A percentile compares a stretch with the other conserved stretches of the same genome.
phyloP scores from a whole-genome alignment of 805 yeast species.

The Lachancea lanzarotensis region DNA sequence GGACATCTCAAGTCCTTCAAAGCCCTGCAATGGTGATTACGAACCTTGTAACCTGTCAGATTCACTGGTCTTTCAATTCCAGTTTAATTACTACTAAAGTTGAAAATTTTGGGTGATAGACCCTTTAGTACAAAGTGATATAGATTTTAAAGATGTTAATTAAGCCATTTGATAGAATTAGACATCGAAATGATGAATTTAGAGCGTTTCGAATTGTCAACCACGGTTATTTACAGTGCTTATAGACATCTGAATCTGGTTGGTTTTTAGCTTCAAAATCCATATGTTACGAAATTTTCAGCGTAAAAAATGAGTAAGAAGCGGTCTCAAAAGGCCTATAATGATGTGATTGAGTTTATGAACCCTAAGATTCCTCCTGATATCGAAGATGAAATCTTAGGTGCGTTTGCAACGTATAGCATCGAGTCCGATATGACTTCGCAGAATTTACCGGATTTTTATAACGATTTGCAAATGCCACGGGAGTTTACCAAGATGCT shows the following conservation, averaged over 20 bases:
- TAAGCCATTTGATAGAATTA: background rate
- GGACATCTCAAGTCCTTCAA: background rate
- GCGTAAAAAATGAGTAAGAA: slow-evolving; percentile 4
- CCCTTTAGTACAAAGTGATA: slow-evolving; percentile 4
- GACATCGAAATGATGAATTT: too few species aligned
- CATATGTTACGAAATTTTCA: background rate
- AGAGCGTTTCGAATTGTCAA: too few species aligned
- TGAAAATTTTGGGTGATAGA: slow-evolving; percentile 2
- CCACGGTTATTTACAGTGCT: too few species aligned
- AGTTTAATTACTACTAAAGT: too few species aligned
- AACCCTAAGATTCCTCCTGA: slow-evolving; percentile 35
- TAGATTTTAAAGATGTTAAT: background rate
- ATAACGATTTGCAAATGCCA: slow-evolving; percentile 30
- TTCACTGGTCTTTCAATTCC: too few species aligned
- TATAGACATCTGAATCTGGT: too few species aligned
- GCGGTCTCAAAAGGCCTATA: slow-evolving; percentile 12
- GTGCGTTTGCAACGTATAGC: slow-evolving; percentile 37
- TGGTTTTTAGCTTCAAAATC: too few species aligned
- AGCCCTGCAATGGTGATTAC: background rate
- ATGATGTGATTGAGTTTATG: slow-evolving; percentile 27
- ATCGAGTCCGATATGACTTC: slow-evolving; percentile 38
- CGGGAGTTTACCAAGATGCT: slow-evolving; percentile 27
- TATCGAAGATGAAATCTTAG: slow-evolving; percentile 41
- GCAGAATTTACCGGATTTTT: slow-evolving; percentile 27
- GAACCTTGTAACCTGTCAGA: too few species aligned